Evolutionary conservation across 495 filamentous ascomycete genomes (phyloP).

Genomic region (Bathelium albidoporum): DNA sequence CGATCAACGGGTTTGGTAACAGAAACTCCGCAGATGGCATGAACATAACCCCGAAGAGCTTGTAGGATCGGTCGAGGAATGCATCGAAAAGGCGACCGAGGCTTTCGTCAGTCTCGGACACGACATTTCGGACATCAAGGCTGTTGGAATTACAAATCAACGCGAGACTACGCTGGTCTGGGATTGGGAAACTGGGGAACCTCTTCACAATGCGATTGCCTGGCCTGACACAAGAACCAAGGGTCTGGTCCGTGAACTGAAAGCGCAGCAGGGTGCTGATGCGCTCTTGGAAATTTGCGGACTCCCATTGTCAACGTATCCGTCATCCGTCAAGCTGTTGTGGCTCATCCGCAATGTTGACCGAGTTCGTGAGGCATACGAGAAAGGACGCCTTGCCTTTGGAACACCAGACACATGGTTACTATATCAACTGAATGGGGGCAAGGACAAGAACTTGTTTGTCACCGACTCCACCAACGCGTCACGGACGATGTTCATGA

Average conservation of each 20-base stretch:
- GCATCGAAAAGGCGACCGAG: slow-evolving; percentile 71
- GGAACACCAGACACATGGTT: slow-evolving; percentile 88
- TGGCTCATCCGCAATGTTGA: slow-evolving; percentile 72
- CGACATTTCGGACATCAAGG: slow-evolving; percentile 59
- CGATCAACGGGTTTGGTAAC: slow-evolving; percentile 8
- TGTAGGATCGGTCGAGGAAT: slow-evolving; percentile 65
- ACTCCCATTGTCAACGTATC: slow-evolving; percentile 83
- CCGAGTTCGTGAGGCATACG: slow-evolving; percentile 62
- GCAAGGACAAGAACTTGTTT: slow-evolving; percentile 51
- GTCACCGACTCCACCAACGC: slow-evolving; percentile 92
- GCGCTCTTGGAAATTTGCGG: slow-evolving; percentile 65
- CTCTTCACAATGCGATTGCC: slow-evolving; percentile 76
- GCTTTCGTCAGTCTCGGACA: slow-evolving; percentile 61
- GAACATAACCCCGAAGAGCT: slow-evolving; percentile 80
- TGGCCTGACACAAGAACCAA: slow-evolving; percentile 87
- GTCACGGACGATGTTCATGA: slow-evolving; percentile 92
- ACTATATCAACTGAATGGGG: slow-evolving; percentile 78
- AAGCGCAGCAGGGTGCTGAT: slow-evolving; percentile 53
- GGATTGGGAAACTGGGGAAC: slow-evolving; percentile 76
- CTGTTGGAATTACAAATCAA: slow-evolving; percentile 85
- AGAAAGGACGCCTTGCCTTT: slow-evolving; percentile 68
- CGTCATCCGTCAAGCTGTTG: slow-evolving; percentile 75
- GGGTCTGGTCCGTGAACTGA: slow-evolving; percentile 66
- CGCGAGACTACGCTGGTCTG: slow-evolving; percentile 84
- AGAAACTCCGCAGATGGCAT: slow-evolving; percentile 56